phyloP scores from a whole-genome alignment of 177 flowering plant genomes.

The Telopea speciosissima region DNA sequence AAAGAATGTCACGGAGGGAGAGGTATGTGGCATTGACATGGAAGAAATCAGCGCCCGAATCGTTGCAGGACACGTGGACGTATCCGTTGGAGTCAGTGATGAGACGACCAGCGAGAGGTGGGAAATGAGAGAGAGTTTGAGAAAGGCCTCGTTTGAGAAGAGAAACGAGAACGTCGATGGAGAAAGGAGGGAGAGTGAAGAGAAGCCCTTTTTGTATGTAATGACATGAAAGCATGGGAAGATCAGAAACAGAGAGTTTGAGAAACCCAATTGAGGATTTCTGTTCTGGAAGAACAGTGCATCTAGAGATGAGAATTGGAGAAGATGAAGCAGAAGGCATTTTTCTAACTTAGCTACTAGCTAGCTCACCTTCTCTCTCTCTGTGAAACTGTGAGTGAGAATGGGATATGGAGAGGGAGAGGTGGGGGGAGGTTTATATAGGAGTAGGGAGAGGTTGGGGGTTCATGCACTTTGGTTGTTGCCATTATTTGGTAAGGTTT shows the following conservation, averaged over 20 bases:
- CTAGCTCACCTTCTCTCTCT: too few relatives aligned
- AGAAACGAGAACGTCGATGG: slow-evolving; percentile 33
- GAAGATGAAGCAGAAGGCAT: slow-evolving; percentile 20
- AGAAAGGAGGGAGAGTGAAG: slow-evolving; percentile 36
- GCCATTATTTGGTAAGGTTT: too few relatives aligned
- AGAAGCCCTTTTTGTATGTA: slow-evolving; percentile 90
- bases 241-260: slow-evolving; percentile 81
- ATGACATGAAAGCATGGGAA: slow-evolving; percentile 93
- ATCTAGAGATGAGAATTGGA: slow-evolving; percentile 39
- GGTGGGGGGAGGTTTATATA: too few relatives aligned
- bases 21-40: slow-evolving; percentile 35
- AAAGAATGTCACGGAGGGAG: slow-evolving; percentile 31
- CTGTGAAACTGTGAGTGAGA: too few relatives aligned
- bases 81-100: slow-evolving; percentile 42
- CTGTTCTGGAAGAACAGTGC: slow-evolving; percentile 41
- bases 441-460: too few relatives aligned
- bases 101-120: slow-evolving; percentile 68
- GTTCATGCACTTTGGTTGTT: too few relatives aligned
- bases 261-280: slow-evolving; percentile 32
- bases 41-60: slow-evolving; percentile 55
- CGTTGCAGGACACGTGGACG: slow-evolving; percentile 52
- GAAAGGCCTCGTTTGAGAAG: slow-evolving; percentile 38
- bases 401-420: too few relatives aligned
- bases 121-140: slow-evolving; percentile 43
- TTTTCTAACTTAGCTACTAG: too few relatives aligned